Evolutionary conservation across 1,139 yeast genomes (phyloP), one percentile per base, ranked within the genome.

Genomic region (Lodderomyces metapsilosis): DNA sequence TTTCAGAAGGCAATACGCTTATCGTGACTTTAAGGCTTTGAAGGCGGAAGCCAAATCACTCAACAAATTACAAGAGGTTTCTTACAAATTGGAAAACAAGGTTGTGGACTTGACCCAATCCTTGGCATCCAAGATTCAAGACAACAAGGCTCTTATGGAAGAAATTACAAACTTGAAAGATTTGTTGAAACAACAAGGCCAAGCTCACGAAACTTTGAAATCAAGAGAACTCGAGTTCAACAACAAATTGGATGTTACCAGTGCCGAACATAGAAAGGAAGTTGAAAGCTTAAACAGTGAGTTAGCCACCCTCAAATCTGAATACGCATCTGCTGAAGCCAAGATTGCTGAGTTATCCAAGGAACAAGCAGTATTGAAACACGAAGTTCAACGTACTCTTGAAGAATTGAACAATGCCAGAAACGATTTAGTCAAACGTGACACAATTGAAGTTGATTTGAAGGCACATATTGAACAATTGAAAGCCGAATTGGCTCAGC

Each of bases 61-160:
- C 37, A 84, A 83, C 59, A 95, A 85, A 58, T 77, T 88, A 71
- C 82, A 88, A 64, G 96, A 92, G 61, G 95, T 88, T 32, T 88
- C 95, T 55, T 92, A 88, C 66, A 82, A 86, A 60, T 77, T 92
- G 56, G 98, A 94, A 63, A 92, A 91, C 64, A 92, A 92, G 73
- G 98, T 94, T 18, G 89, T 92, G 50, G 96, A 91, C 62, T 78
- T 94, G 51, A 89, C 96, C 1, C 96, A 91, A 61, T 79, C 84
- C 8, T 73, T 91, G 51, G 81, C 95, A 1, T 65, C 82, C 21
- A 85, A 86, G 64, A 81, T 84, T 33, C 85, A 80, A 54, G 96
- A 88, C 54, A 91, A 89, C 64, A 85, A 84, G 67, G 76, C 75
- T 46, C 72, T 91, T 57, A 74, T 79, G 50, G 66, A 67, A 11